These are phyloP conservation scores for Balamuthia mandrillaris DNA, from an alignment of 208 protist genomes.

Conservation along the genomic window DNA sequence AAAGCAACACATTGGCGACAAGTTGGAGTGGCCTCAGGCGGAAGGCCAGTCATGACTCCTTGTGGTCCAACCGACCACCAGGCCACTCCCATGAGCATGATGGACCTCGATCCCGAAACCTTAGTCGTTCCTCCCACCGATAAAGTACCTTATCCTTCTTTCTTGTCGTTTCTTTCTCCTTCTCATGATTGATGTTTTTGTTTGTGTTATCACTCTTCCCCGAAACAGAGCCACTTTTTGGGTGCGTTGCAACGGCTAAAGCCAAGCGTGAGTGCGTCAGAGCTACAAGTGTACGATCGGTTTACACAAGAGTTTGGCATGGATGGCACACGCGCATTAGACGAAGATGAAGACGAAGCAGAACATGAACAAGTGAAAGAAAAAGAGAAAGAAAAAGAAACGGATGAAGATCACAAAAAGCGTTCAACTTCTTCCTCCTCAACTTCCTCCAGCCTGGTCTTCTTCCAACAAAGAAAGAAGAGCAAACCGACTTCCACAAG, in stretches of 20 bases:
- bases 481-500: too few relatives aligned
- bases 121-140: background rate
- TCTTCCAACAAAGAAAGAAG: too few relatives aligned
- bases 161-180: background rate
- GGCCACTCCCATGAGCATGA: background rate
- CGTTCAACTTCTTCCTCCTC: too few relatives aligned
- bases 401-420: too few relatives aligned
- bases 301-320: slow-evolving; percentile 27
- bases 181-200: background rate
- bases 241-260: background rate
- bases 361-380: background rate
- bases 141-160: background rate
- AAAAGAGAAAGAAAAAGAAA: too few relatives aligned
- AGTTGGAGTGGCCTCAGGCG: background rate
- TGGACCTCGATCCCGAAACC: slow-evolving; percentile 6
- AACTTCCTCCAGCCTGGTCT: too few relatives aligned
- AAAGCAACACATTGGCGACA: background rate
- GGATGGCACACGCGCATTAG: background rate
- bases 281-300: slow-evolving; percentile 3
- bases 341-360: background rate
- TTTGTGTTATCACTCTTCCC: background rate
- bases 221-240: background rate
- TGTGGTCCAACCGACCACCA: background rate
- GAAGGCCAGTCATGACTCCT: background rate
- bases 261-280: background rate